phyloP scores from a whole-genome alignment of 1,139 yeast genomes.

The Yamadazyma conglobata region DNA sequence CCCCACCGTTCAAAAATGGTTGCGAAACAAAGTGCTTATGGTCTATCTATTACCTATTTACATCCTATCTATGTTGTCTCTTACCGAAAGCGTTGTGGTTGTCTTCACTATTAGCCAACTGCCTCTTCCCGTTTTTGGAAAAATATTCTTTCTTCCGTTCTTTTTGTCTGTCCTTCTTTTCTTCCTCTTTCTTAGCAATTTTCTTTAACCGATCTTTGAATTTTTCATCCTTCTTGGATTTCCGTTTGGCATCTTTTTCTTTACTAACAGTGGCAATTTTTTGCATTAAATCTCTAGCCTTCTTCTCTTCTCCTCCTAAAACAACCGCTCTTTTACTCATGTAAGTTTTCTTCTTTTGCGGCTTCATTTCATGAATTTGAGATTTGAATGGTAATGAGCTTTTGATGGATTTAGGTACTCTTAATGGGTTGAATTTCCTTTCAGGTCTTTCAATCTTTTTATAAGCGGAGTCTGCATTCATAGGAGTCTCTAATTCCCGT shows the following conservation, averaged over 20 bases:
- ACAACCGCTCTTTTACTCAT: constrained; percentile 92
- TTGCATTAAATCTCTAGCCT: constrained; percentile 85
- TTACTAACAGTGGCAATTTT: constrained; percentile 80
- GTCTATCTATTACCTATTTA: background rate
- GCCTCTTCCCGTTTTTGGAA: constrained; percentile 61
- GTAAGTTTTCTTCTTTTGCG: constrained; percentile 80
- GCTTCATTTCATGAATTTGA: constrained; percentile 83
- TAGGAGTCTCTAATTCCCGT: constrained; percentile 61
- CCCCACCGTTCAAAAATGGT: background rate
- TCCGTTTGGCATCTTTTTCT: constrained; percentile 80
- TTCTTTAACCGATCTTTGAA: constrained; percentile 73
- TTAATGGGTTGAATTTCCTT: constrained; percentile 81
- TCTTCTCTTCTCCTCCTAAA: constrained; percentile 87
- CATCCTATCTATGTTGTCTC: constrained; percentile 15
- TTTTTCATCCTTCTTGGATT: constrained; percentile 71
- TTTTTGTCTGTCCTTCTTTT: constrained; percentile 69
- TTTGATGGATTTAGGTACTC: constrained; percentile 77
- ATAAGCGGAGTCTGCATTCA: constrained; percentile 65
- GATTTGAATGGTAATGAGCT: constrained; percentile 85
- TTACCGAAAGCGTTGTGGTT: constrained; percentile 35
- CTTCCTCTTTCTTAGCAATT: constrained; percentile 69
- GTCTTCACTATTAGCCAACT: constrained; percentile 36
- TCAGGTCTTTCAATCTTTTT: constrained; percentile 82
- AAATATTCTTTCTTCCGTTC: constrained; percentile 87
- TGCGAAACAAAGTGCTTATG: background rate